Conservation (phyloP, 768 basidiomycete genomes). For the Bullera alba region DNA sequence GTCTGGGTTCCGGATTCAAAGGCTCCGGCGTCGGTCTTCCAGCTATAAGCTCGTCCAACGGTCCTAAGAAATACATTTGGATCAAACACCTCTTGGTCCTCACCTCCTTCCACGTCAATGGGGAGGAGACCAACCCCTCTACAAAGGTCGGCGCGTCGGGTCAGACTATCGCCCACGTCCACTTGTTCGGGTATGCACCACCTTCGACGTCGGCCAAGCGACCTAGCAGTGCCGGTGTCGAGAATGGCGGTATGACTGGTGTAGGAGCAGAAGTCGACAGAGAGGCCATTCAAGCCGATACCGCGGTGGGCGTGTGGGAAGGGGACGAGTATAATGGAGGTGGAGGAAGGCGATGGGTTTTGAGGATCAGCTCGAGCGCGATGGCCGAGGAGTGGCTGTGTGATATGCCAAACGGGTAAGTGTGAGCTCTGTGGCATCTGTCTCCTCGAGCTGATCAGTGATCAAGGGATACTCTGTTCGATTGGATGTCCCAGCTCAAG, state of each 20-base stretch:
- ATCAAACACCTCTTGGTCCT: conserved; percentile 15
- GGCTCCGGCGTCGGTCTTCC: not conserved
- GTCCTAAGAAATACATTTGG: conserved; percentile 8
- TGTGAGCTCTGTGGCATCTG: not conserved
- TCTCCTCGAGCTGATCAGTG: not conserved
- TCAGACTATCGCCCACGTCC: conserved; percentile 20
- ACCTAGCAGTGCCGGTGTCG: conserved; percentile 1
- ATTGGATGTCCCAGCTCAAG: conserved; percentile 23
- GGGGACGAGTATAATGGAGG: not conserved
- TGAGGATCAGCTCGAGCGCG: not conserved
- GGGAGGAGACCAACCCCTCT: conserved; percentile 1
- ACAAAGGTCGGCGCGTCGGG: not conserved
- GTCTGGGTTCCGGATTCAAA: not conserved
- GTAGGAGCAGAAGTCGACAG: conserved; percentile 9
- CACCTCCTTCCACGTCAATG: conserved; percentile 15
- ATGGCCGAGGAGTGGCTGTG: conserved; percentile 14
- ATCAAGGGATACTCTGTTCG: conserved; percentile 13
- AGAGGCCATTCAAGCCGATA: conserved; percentile 1
- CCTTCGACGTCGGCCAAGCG: not conserved
- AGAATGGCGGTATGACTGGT: conserved; percentile 1
- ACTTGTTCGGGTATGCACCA: conserved; percentile 12
- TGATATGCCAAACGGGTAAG: conserved; percentile 20
- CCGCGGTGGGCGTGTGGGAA: conserved; percentile 10
- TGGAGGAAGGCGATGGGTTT: not conserved
- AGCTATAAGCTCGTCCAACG: not conserved